These are phyloP conservation scores for Hordeum marinum DNA, from an alignment of 176 grass and related monocot species.

Conservation along the genomic window DNA sequence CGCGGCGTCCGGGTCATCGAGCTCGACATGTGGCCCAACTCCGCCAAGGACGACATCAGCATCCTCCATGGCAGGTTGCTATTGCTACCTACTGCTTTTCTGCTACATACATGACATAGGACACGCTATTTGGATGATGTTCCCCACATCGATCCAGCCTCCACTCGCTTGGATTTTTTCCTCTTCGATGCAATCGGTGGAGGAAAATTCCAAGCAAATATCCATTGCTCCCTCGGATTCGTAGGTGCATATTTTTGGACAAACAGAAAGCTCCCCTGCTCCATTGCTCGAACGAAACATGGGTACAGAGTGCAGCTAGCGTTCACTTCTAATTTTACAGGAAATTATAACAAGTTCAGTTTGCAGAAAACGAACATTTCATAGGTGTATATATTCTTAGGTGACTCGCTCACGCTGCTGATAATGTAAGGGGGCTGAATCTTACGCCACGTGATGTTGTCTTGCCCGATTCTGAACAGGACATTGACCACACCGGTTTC, in stretches of 20 bases:
- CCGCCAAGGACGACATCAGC: conserved; percentile 64
- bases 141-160: background rate
- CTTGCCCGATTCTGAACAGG: conserved; percentile 32
- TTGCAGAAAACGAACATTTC: background rate
- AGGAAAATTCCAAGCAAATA: too few species aligned
- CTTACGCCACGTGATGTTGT: background rate
- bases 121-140: background rate
- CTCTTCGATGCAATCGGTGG: background rate
- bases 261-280: too few species aligned
- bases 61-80: conserved; percentile 76
- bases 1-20: conserved; percentile 91
- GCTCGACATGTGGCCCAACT: conserved; percentile 95
- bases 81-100: too few species aligned
- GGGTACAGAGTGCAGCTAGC: too few species aligned
- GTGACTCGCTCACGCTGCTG: background rate
- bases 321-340: too few species aligned
- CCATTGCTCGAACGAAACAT: too few species aligned
- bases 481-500: conserved; percentile 85
- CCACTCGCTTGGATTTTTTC: background rate
- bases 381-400: background rate
- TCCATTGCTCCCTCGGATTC: too few species aligned
- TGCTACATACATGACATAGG: background rate
- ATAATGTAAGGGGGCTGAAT: background rate
- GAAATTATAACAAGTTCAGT: too few species aligned
- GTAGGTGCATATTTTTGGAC: too few species aligned